A percentile compares a stretch with the other conserved stretches of the same genome.
phyloP scores from a whole-genome alignment of 129 eudicot species.

The Saussurea involucrata region DNA sequence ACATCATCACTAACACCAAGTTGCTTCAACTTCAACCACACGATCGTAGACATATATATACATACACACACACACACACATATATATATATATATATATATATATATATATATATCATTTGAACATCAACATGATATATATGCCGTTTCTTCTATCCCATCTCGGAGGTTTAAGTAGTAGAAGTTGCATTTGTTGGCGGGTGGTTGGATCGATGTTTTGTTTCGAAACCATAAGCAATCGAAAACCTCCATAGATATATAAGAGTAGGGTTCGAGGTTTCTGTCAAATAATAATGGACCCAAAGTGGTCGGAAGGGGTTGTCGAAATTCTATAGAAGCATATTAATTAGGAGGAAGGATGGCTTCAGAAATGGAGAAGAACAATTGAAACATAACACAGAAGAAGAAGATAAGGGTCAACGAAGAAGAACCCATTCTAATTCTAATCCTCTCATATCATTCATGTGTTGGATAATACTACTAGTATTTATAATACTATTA shows the following conservation, averaged over 20 bases:
- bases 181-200: neutral
- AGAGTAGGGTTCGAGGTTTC: neutral
- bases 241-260: neutral
- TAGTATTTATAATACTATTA: neutral
- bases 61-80: no score
- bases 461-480: neutral
- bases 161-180: neutral
- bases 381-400: slow-evolving; percentile 24
- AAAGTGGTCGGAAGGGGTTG: neutral
- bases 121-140: neutral
- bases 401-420: slow-evolving; percentile 15
- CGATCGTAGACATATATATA: no score
- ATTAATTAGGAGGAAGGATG: slow-evolving; percentile 20
- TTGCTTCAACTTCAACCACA: neutral
- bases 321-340: neutral
- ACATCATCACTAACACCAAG: neutral
- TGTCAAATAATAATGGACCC: neutral
- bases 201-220: neutral
- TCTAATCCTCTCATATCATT: neutral
- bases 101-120: neutral
- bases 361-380: slow-evolving; percentile 35
- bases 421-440: slow-evolving; percentile 10
- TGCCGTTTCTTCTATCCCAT: neutral
- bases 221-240: neutral
- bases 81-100: no score